Percentiles rank a stretch among this genome's conserved stretches.
Evolutionary conservation across 257 asterid species (phyloP).

Genomic region (Solanum okadae): DNA sequence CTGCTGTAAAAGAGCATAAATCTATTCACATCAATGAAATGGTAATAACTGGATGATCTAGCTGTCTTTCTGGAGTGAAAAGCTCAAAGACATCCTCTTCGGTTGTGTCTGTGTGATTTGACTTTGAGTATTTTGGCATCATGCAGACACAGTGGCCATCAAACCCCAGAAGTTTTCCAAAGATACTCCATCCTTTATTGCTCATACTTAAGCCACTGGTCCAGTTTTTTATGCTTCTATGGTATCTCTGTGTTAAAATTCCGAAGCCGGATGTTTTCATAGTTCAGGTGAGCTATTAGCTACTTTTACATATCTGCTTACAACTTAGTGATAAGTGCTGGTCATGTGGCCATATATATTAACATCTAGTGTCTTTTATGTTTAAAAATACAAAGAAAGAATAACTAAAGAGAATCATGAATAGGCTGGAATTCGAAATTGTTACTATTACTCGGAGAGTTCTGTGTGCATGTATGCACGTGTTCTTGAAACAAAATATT

Average conservation of each 20-base stretch:
- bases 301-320: not conserved
- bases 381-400: not conserved
- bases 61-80: not conserved
- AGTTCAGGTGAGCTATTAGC: constrained; percentile 65
- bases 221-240: constrained; percentile 79
- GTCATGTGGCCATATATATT: not conserved
- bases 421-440: not conserved
- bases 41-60: constrained; percentile 37
- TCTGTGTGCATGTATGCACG: not conserved
- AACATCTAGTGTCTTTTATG: not conserved
- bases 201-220: constrained; percentile 69
- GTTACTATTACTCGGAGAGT: not conserved
- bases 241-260: constrained; percentile 81
- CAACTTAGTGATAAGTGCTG: not conserved
- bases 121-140: constrained; percentile 8
- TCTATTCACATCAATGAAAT: constrained; percentile 68
- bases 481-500: not conserved
- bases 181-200: constrained; percentile 64
- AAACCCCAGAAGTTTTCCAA: constrained; percentile 49
- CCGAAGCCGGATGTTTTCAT: constrained; percentile 85
- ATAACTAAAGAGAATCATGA: not conserved
- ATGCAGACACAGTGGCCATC: constrained; percentile 78
- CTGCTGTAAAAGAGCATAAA: constrained; percentile 56
- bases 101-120: not conserved
- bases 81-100: not conserved